Percentiles rank a stretch among this genome's conserved stretches.
Conservation (phyloP, 495 filamentous ascomycete genomes). For the Lasiosphaeriaceae sp. region DNA sequence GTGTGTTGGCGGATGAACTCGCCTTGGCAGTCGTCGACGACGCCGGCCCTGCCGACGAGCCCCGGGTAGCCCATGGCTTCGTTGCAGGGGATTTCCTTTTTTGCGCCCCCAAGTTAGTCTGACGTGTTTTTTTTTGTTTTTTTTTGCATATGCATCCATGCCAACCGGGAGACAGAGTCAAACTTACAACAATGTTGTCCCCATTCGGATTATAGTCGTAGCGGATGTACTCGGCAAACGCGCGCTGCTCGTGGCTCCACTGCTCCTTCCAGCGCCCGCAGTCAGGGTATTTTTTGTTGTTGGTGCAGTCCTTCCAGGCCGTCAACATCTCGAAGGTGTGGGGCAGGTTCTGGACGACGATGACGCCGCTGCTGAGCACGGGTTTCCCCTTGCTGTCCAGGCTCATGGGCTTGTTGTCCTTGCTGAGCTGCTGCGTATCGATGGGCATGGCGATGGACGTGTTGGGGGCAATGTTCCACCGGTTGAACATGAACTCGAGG, state of each 20-base stretch:
- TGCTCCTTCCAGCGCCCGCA: constrained; percentile 30
- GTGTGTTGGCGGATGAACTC: constrained; percentile 5
- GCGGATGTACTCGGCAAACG: constrained; percentile 35
- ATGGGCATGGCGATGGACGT: constrained; percentile 35
- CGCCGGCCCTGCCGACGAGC: neutral
- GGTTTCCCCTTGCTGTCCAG: constrained; percentile 17
- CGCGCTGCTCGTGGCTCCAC: constrained; percentile 39
- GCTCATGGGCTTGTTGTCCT: constrained; percentile 6
- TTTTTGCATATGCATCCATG: too few species aligned
- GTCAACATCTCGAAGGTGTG: constrained; percentile 35
- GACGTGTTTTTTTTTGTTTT: too few species aligned
- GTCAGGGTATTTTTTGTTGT: constrained; percentile 23
- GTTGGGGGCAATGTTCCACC: constrained; percentile 34
- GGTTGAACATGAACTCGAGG: constrained; percentile 43
- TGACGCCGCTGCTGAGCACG: constrained; percentile 39
- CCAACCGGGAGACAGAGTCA: neutral
- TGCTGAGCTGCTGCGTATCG: constrained; percentile 25
- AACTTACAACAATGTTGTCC: constrained; percentile 26
- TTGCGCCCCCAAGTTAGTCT: too few species aligned
- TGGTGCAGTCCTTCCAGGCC: constrained; percentile 35
- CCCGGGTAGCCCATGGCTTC: constrained; percentile 30
- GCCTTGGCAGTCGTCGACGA: constrained; percentile 5
- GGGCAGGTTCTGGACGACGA: constrained; percentile 35
- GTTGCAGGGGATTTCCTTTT: constrained; percentile 29
- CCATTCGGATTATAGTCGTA: constrained; percentile 28